Evolutionary conservation across 805 yeast species (phyloP), one percentile per base, ranked within the genome.

Genomic region (Starmerella lactis-condensi): DNA sequence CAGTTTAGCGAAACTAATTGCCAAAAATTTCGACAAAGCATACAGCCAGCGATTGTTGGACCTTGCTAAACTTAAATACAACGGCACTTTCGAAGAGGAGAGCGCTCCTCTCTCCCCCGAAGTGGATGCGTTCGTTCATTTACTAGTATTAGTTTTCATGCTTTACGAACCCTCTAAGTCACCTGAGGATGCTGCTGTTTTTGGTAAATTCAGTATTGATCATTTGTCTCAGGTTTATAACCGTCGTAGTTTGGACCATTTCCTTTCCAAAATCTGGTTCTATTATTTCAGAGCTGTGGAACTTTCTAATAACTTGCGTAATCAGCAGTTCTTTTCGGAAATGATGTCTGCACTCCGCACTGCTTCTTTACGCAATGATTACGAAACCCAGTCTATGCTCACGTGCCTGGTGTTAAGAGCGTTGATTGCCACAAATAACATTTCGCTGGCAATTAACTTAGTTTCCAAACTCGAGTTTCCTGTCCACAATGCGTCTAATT

Each of bases 181-280:
- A 37, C 58, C 72, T 37, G 65, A 34, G 46, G 52, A 8, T 67
- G 78, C 49, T 7, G 74, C 8, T 56, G 58, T 31, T 61, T 69
- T 26, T 58, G 36, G 47, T 28, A 41, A 40, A 22, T 22, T 29
- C 17, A 32, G 62, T 42, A 36, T 53, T 52, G 18, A 43, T 14
- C 47, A 43, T 17, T 39, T 81, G 49, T 14, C 24, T 5, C 64
- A 66, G 35, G 53, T 62, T 10, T 75, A 75, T 57, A 81, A 81
- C 55, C 69, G 75, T 41, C 68, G 96, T 41, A 67, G 91, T 4
- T 59, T 85, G 42, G 96, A 89, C 55, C 70, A 77, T 46, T 65
- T 89, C 36, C 71, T 71, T 41, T 89, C 96, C 11, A 85, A 83
- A 53, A 64, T 77, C 38, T 89, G 96, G 96, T 89, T 85, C 52